These are phyloP conservation scores for Cladophialophora immunda DNA, from an alignment of 2,329 filamentous ascomycete genomes.

Conservation along the genomic window DNA sequence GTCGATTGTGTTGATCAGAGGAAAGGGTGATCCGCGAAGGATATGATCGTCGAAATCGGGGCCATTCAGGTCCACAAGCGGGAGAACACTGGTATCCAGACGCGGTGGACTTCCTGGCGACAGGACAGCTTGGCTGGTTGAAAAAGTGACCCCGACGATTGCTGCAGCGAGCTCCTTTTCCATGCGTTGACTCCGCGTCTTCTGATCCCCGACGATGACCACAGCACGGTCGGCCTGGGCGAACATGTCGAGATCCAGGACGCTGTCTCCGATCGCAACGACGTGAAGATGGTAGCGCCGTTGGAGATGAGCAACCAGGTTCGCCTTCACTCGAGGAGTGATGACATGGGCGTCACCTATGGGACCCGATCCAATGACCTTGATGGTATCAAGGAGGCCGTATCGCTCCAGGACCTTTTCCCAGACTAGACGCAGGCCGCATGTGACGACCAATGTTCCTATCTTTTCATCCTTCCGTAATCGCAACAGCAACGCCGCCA, in stretches of 20 bases:
- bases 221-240: constrained; percentile 4
- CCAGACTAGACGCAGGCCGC: constrained; percentile 2
- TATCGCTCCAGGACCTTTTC: background rate
- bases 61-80: background rate
- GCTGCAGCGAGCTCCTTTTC: background rate
- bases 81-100: background rate
- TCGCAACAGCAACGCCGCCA: background rate
- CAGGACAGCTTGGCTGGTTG: background rate
- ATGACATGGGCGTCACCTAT: background rate
- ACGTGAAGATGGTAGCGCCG: background rate
- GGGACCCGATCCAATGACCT: constrained; percentile 6
- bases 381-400: background rate
- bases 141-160: background rate
- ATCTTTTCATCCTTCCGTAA: background rate
- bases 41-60: background rate
- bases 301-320: background rate
- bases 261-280: background rate
- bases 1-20: background rate
- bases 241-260: constrained; percentile 3
- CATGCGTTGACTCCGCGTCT: constrained; percentile 1
- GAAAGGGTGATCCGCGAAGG: background rate
- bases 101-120: background rate
- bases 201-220: background rate
- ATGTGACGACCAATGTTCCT: background rate
- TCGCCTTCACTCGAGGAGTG: constrained; percentile 3